phyloP scores from a whole-genome alignment of 2,329 filamentous ascomycete genomes.

The Diaporthe sp. region DNA sequence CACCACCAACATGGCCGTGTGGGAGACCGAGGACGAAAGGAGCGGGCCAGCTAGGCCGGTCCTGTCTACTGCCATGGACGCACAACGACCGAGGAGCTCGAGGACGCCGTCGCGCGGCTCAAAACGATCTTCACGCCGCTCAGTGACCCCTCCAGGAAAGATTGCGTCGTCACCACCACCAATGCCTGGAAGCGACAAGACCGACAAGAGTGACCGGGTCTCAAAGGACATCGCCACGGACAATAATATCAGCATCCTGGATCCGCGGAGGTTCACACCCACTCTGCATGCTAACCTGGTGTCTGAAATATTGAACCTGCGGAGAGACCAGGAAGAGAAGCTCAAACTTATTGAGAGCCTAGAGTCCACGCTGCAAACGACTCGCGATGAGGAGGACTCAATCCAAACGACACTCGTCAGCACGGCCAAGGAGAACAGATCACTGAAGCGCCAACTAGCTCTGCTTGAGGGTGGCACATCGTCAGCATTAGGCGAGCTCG shows the following conservation, averaged over 20 bases:
- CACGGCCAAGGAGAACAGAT: constrained; percentile 81
- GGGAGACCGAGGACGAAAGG: constrained; percentile 76
- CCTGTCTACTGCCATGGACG: constrained; percentile 78
- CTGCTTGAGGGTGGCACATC: constrained; percentile 90
- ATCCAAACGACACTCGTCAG: constrained; percentile 73
- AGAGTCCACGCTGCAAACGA: constrained; percentile 79
- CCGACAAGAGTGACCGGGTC: constrained; percentile 63
- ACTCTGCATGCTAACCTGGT: constrained; percentile 95
- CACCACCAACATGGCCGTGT: constrained; percentile 63
- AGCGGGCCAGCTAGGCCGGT: constrained; percentile 68
- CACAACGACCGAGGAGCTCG: constrained; percentile 65
- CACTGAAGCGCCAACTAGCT: constrained; percentile 86
- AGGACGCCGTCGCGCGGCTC: constrained; percentile 77
- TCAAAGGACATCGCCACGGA: constrained; percentile 73
- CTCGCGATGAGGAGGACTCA: constrained; percentile 80
- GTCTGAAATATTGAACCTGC: constrained; percentile 89
- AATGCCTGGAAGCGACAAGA: constrained; percentile 56
- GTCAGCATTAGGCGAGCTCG: constrained; percentile 86
- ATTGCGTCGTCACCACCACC: constrained; percentile 72
- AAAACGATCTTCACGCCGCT: constrained; percentile 71
- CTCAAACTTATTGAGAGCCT: constrained; percentile 87
- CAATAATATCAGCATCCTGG: constrained; percentile 80
- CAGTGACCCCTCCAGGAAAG: constrained; percentile 72
- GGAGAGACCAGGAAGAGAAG: constrained; percentile 92
- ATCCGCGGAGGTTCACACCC: constrained; percentile 93